Base-by-base conservation (phyloP, 2,329 filamentous ascomycete genomes). In the Hypoxylon rubiginosum region DNA sequence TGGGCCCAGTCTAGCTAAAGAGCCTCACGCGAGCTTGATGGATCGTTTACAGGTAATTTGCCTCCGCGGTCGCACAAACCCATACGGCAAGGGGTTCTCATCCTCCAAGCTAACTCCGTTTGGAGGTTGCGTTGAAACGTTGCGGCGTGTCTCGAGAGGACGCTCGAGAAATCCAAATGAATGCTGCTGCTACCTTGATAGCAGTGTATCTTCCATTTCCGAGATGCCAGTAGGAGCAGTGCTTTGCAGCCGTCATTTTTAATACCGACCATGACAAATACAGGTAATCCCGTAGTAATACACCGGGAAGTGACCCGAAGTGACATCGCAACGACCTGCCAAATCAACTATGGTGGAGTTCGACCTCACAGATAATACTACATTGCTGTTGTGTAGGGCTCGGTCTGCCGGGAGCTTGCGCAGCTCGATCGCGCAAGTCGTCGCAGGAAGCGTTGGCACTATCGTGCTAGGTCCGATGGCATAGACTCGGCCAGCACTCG, bases 181-280 rank as follows among this genome's bases (percentile, higher is more conserved):
- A 39, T 48, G n/a, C 55, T 41, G 53, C 10, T 3, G 53, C 41
- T 51, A 54, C 45, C 19, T 32, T 21, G 36, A 17, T 17, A 34
- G 39, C 7, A 28, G 32, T 57, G 34, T 34, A 50, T 28, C 32
- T 51, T 55, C 49, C 49, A 62, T 17, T 26, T 19, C 19, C 19
- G 3, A 28, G 36, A 50, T 54, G 7, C 45, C 51, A 46, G 17
- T 10, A 45, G 3, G 24, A 21, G 24, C 36, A 53, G 21, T 36
- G 24, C 6, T 41, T 24, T 17, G 19, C 49, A 55, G 49, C 24
- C 46, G 17, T 58, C 24, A 41, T 67, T 69, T 54, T 41, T 56
- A 60, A 58, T 67, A 57, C 58, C 58, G 52, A 59, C 19, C 43
- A 67, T 70, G 64, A 70, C 67, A 70, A 68, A 70, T 70, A 61